Evolutionary conservation across 2,329 filamentous ascomycete genomes (phyloP).

Genomic region (Pseudocercospora fuligena): DNA sequence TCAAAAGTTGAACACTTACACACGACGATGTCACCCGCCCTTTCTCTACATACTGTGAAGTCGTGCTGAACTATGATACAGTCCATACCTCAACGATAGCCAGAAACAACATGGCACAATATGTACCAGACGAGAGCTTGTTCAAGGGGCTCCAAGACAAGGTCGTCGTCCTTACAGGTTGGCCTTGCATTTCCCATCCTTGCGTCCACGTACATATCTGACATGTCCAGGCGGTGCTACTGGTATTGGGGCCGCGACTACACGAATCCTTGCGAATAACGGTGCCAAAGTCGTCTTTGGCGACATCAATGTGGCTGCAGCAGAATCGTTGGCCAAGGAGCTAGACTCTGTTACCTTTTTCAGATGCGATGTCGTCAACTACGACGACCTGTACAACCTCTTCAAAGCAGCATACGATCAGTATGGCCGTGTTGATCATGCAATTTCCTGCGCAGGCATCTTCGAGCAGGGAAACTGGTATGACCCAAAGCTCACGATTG

Average conservation of each 20-base stretch:
- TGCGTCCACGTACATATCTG: neutral
- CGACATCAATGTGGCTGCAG: slow-evolving; percentile 39
- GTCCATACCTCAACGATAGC: neutral
- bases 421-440: slow-evolving; percentile 56
- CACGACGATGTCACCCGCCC: neutral
- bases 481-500: slow-evolving; percentile 50
- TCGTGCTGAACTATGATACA: neutral
- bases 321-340: slow-evolving; percentile 13
- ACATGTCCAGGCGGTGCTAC: slow-evolving; percentile 45
- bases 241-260: slow-evolving; percentile 51
- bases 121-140: slow-evolving; percentile 16
- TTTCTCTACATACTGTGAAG: neutral
- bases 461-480: slow-evolving; percentile 53
- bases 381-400: slow-evolving; percentile 52
- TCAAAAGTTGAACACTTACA: too few species aligned
- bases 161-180: slow-evolving; percentile 42
- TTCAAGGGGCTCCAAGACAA: slow-evolving; percentile 33
- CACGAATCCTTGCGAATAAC: slow-evolving; percentile 45
- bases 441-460: slow-evolving; percentile 55
- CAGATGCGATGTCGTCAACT: slow-evolving; percentile 52
- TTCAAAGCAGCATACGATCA: slow-evolving; percentile 53
- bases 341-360: slow-evolving; percentile 43
- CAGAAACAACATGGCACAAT: slow-evolving; percentile 22
- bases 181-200: neutral
- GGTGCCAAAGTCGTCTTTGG: slow-evolving; percentile 53